Conservation (phyloP, 176 grass and related monocot genomes). For the Echinochloa phyllopogon region DNA sequence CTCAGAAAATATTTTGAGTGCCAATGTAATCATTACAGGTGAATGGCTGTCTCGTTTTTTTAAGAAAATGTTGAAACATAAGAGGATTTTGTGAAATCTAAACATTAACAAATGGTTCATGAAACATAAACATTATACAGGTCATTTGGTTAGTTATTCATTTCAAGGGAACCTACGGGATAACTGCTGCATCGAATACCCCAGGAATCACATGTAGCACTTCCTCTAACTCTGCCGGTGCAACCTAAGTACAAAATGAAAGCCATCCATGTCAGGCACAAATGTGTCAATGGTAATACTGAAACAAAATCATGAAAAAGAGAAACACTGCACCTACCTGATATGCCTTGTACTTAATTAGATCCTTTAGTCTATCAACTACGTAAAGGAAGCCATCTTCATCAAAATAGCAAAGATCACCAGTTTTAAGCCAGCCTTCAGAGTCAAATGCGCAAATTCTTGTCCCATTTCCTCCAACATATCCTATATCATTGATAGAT, state of each 20-base stretch:
- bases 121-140: not conserved
- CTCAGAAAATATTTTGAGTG: not conserved
- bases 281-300: too few relatives aligned
- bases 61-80: not conserved
- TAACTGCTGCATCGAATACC: not conserved
- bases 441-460: not conserved
- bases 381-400: not conserved
- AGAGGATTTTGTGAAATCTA: not conserved
- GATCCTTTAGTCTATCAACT: conserved; percentile 4
- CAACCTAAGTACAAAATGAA: not conserved
- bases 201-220: conserved; percentile 4
- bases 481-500: not conserved
- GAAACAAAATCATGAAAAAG: not conserved
- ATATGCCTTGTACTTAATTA: conserved; percentile 16
- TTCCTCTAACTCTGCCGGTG: conserved; percentile 13
- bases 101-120: not conserved
- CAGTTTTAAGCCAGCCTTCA: not conserved
- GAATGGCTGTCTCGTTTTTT: not conserved
- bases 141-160: not conserved
- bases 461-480: not conserved
- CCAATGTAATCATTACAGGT: not conserved
- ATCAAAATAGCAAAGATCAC: conserved; percentile 5
- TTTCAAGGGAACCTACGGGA: not conserved
- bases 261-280: not conserved
- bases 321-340: not conserved